Percentiles rank a stretch among this genome's conserved stretches.
phyloP scores from a whole-genome alignment of 345 rosid genomes.

The Gossypium longicalyx region DNA sequence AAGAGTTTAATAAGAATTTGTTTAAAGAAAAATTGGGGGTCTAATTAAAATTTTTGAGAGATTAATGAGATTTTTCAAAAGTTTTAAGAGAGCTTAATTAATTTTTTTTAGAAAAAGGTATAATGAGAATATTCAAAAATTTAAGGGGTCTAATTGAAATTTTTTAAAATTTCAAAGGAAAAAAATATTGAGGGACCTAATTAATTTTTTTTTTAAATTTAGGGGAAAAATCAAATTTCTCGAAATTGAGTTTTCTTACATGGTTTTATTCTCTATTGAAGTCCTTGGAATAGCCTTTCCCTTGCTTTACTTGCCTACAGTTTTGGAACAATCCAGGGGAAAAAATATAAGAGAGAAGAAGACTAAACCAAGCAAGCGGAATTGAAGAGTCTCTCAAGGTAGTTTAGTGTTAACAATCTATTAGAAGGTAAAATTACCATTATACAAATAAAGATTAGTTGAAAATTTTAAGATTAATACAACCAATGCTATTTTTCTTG shows the following conservation, averaged over 20 bases:
- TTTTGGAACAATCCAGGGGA: neutral
- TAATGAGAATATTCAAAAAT: no score
- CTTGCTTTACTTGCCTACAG: slow-evolving; percentile 42
- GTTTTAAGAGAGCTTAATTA: no score
- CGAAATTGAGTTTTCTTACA: neutral
- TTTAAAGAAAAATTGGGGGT: no score
- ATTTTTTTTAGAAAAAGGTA: no score
- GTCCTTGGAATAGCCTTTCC: slow-evolving; percentile 31
- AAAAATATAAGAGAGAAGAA: neutral
- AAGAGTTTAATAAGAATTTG: no score
- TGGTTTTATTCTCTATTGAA: neutral
- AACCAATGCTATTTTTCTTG: neutral
- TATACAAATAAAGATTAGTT: neutral
- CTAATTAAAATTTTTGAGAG: no score
- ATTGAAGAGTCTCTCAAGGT: neutral
- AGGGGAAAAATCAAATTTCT: no score
- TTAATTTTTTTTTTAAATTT: no score
- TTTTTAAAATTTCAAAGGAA: no score
- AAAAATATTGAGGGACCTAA: no score
- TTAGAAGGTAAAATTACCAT: neutral
- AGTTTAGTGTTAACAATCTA: neutral
- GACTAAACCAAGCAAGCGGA: neutral
- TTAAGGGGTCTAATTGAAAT: no score
- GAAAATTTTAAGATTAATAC: neutral
- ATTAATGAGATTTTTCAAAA: no score